These are phyloP conservation scores for Metrosideros polymorpha DNA, from an alignment of 441 rosid genomes.

Conservation along the genomic window DNA sequence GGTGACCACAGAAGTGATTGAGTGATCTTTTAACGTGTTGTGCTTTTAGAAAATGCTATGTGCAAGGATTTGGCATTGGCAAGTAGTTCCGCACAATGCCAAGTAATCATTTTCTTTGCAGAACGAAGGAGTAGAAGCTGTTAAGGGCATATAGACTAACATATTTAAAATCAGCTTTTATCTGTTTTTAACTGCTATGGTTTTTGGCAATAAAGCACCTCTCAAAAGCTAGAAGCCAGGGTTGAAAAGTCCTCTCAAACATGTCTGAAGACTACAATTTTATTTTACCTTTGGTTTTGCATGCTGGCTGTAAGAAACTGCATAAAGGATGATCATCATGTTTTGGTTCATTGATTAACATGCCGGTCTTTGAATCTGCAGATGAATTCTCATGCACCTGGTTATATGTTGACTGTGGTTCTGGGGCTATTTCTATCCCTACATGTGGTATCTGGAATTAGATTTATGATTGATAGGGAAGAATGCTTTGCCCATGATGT, in stretches of 20 bases:
- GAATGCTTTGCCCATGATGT: constrained; percentile 68
- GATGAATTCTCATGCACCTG: constrained; percentile 35
- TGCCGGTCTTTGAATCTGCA: not conserved
- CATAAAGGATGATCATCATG: not conserved
- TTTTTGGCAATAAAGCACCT: not conserved
- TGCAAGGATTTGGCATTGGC: not conserved
- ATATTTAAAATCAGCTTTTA: not conserved
- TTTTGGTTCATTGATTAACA: not conserved
- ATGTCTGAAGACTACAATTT: not conserved
- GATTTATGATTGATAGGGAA: constrained; percentile 66
- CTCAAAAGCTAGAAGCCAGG: not conserved
- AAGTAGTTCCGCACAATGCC: not conserved
- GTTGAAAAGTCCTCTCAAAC: not conserved
- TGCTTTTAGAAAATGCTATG: not conserved
- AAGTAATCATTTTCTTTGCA: not conserved
- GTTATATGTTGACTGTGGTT: constrained; percentile 8
- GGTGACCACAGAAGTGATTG: not conserved
- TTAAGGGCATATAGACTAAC: not conserved
- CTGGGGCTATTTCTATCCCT: constrained; percentile 25
- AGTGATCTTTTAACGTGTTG: not conserved
- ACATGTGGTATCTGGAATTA: constrained; percentile 32
- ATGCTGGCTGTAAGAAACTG: not conserved
- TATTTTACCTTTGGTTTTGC: not conserved
- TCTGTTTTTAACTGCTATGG: not conserved
- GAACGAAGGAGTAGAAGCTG: not conserved